phyloP scores from a whole-genome alignment of 768 basidiomycete species.

The Cystofilobasidium macerans region DNA sequence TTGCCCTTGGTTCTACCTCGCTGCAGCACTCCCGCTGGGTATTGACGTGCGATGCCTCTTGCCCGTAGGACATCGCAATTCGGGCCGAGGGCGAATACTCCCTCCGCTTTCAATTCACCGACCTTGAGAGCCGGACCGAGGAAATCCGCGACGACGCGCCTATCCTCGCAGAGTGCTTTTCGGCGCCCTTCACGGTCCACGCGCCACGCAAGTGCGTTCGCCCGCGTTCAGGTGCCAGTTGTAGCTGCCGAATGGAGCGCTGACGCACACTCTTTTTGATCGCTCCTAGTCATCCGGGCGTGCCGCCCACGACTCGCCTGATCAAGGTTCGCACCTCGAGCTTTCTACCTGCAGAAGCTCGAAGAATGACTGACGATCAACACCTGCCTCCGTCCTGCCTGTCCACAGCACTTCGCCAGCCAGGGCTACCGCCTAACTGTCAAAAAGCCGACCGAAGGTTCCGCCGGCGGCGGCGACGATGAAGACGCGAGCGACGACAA shows the following conservation, averaged over 20 bases:
- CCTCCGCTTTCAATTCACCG: slow-evolving; percentile 15
- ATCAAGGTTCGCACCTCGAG: neutral
- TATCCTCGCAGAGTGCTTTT: slow-evolving; percentile 18
- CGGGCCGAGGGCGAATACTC: slow-evolving; percentile 23
- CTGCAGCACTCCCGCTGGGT: neutral
- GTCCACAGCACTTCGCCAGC: slow-evolving; percentile 17
- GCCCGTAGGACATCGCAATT: slow-evolving; percentile 22
- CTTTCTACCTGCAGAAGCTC: too few relatives aligned
- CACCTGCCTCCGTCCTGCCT: neutral
- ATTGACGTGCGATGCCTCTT: neutral
- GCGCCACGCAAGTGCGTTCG: slow-evolving; percentile 15
- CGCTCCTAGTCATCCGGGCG: slow-evolving; percentile 16
- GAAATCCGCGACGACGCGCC: slow-evolving; percentile 10
- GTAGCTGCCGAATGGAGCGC: too few relatives aligned
- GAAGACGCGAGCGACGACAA: neutral
- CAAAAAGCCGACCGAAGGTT: slow-evolving; percentile 4
- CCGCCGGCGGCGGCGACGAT: neutral
- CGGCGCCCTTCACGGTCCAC: slow-evolving; percentile 13
- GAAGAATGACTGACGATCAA: neutral
- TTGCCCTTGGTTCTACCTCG: neutral
- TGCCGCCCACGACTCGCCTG: slow-evolving; percentile 13
- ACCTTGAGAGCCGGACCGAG: slow-evolving; percentile 13
- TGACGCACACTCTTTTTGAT: neutral
- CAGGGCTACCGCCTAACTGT: slow-evolving; percentile 20
- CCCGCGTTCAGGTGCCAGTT: neutral